phyloP scores from a whole-genome alignment of 495 filamentous ascomycete species.

The Trichocladium antarcticum region DNA sequence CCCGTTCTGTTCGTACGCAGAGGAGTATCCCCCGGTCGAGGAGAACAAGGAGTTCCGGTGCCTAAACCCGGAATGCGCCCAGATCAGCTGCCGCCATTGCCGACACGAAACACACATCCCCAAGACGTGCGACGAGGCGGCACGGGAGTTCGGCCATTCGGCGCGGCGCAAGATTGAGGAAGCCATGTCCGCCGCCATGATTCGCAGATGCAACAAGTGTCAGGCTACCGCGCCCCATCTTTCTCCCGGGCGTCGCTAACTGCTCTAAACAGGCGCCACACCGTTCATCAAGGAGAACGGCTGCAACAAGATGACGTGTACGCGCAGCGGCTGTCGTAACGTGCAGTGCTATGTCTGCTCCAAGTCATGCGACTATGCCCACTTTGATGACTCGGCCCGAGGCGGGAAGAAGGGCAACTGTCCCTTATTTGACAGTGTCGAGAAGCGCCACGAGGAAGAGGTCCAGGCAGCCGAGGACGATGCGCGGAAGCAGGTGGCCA shows the following conservation, averaged over 20 bases:
- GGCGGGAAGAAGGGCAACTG: constrained; percentile 46
- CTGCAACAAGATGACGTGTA: constrained; percentile 77
- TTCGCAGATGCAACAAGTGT: constrained; percentile 63
- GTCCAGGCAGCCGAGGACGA: constrained; percentile 52
- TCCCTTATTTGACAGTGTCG: constrained; percentile 52
- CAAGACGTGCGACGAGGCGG: constrained; percentile 56
- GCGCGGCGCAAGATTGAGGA: constrained; percentile 64
- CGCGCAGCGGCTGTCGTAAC: constrained; percentile 41
- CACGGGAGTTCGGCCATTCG: constrained; percentile 45
- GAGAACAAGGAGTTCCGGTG: constrained; percentile 67
- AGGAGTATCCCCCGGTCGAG: constrained; percentile 55
- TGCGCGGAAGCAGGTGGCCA: constrained; percentile 44
- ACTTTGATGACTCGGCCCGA: constrained; percentile 40
- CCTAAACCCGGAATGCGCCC: constrained; percentile 51
- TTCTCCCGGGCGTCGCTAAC: constrained; percentile 18
- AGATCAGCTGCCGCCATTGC: constrained; percentile 64
- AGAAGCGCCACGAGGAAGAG: constrained; percentile 53
- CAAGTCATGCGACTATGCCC: constrained; percentile 42
- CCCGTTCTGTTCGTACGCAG: constrained; percentile 76
- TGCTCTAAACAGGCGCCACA: constrained; percentile 37
- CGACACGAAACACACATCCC: constrained; percentile 63
- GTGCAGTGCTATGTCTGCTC: constrained; percentile 65
- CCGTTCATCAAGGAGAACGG: constrained; percentile 65
- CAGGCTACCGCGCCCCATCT: constrained; percentile 8
- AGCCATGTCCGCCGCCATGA: constrained; percentile 68